Evolutionary conservation across 225 moss, liverwort and hornwort species (phyloP).

Genomic region (Thuidium tamariscinum): DNA sequence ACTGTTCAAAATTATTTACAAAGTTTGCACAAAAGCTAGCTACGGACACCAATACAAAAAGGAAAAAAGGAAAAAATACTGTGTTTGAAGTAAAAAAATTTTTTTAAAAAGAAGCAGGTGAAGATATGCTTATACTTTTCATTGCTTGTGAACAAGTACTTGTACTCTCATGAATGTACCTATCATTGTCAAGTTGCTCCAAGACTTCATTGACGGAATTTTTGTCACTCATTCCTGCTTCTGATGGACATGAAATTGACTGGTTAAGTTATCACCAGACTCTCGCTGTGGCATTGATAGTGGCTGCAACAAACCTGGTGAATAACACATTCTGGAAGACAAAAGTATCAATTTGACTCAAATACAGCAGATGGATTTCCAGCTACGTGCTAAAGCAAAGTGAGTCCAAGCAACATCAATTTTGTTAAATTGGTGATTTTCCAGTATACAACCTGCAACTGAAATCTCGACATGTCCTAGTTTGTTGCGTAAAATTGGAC

Average conservation of each 20-base stretch:
- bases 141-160: background rate
- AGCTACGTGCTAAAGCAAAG: background rate
- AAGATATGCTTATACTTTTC: background rate
- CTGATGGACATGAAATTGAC: background rate
- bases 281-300: background rate
- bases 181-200: background rate
- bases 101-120: background rate
- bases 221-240: background rate
- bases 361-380: background rate
- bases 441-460: accelerated
- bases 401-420: background rate
- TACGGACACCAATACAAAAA: background rate
- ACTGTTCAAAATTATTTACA: background rate
- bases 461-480: background rate
- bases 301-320: background rate
- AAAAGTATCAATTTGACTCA: background rate
- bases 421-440: background rate
- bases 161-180: background rate
- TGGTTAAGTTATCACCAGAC: too few relatives aligned
- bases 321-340: background rate
- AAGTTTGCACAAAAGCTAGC: background rate
- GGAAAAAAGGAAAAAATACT: background rate
- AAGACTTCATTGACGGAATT: background rate
- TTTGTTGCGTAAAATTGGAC: background rate
- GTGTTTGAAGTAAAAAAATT: too few relatives aligned